Evolutionary conservation across 225 moss, liverwort and hornwort species (phyloP).

Genomic region (Bryoerythrophyllum caledonicum): DNA sequence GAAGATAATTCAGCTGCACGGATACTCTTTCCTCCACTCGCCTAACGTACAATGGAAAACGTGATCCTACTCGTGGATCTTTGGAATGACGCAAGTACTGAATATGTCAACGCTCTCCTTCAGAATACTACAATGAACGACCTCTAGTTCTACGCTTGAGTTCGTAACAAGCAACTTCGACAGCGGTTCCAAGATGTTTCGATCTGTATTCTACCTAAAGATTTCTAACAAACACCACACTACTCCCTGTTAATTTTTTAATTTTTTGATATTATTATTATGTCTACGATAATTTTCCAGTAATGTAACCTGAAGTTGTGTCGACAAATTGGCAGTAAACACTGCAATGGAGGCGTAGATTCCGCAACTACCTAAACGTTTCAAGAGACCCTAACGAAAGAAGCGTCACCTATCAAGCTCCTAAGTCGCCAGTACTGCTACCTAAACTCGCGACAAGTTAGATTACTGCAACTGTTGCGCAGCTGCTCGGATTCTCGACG

Average conservation of each 20-base stretch:
- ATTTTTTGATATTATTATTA: neutral
- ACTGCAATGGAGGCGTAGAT: constrained; percentile 42
- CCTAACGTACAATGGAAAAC: constrained; percentile 12
- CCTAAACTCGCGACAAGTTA: neutral
- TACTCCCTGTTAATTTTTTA: neutral
- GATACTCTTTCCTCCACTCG: constrained; percentile 4
- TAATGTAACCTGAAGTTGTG: constrained; percentile 18
- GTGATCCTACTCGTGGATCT: neutral
- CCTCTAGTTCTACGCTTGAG: neutral
- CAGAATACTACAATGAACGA: neutral
- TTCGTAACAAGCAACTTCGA: neutral
- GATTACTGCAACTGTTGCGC: constrained; percentile 24
- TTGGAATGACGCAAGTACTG: neutral
- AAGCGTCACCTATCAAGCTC: neutral
- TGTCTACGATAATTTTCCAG: neutral
- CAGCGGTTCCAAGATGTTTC: neutral
- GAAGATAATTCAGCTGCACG: constrained; percentile 4
- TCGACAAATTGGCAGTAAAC: constrained; percentile 56
- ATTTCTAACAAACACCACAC: constrained; percentile 13
- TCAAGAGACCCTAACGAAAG: constrained; percentile 1
- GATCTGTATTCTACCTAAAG: constrained; percentile 13
- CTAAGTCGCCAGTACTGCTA: neutral
- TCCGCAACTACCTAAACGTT: neutral
- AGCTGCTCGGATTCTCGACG: constrained; percentile 49
- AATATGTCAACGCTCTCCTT: constrained; percentile 11